These are phyloP conservation scores for Ulota crispa DNA, from an alignment of 225 moss, liverwort and hornwort genomes.

Conservation along the genomic window DNA sequence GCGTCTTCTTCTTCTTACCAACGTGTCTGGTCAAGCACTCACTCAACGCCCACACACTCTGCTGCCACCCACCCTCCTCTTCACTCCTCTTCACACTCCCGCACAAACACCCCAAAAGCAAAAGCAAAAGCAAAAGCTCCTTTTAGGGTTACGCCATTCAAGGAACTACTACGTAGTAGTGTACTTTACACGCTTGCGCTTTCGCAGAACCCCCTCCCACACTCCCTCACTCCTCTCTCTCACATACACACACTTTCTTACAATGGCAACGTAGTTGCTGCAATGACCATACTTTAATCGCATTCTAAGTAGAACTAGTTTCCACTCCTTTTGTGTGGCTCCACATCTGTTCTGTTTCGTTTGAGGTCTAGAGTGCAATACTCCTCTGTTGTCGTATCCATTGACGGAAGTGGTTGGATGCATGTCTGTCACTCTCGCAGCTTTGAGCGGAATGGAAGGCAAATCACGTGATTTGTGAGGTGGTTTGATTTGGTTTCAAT, in stretches of 20 bases:
- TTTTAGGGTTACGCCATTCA: neutral
- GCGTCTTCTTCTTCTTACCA: neutral
- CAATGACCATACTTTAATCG: neutral
- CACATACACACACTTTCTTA: too few relatives aligned
- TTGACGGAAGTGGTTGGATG: neutral
- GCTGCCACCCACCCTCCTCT: neutral
- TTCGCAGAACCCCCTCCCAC: too few relatives aligned
- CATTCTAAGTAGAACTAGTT: neutral
- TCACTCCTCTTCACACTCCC: neutral
- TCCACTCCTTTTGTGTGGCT: neutral
- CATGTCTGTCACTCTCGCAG: neutral
- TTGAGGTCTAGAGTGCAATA: neutral
- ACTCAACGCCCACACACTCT: neutral
- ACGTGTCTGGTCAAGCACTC: neutral
- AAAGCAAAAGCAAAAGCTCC: neutral
- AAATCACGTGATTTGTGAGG: neutral
- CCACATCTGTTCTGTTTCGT: neutral
- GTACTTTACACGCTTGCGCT: neutral
- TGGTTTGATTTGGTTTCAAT: neutral
- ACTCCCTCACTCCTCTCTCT: too few relatives aligned
- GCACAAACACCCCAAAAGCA: neutral
- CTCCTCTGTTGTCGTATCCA: neutral
- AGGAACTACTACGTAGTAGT: neutral
- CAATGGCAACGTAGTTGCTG: neutral
- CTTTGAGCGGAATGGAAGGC: constrained; percentile 7